phyloP scores from a whole-genome alignment of 1,284 basidiomycete genomes.

The Pascua sp. region DNA sequence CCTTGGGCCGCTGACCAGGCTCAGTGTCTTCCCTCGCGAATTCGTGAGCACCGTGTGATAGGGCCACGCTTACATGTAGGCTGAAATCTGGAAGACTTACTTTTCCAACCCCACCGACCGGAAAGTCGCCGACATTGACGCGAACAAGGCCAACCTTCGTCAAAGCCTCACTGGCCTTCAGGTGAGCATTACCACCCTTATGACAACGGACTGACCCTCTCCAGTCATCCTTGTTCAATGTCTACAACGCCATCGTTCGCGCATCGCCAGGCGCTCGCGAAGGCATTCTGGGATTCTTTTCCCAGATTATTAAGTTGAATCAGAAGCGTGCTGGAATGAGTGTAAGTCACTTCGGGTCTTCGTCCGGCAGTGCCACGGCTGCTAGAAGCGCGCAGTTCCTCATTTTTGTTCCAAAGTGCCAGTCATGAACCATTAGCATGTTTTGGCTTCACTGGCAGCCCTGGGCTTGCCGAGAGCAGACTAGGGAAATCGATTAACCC shows the following conservation, averaged over 20 bases:
- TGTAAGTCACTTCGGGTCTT: constrained; percentile 46
- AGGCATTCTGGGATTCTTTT: constrained; percentile 79
- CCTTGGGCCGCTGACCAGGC: constrained; percentile 73
- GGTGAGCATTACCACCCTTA: constrained; percentile 51
- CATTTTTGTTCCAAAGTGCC: too few relatives aligned
- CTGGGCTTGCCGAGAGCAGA: too few relatives aligned
- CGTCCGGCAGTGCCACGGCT: too few relatives aligned
- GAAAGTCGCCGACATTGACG: constrained; percentile 69
- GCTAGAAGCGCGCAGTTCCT: too few relatives aligned
- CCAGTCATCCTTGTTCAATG: constrained; percentile 63
- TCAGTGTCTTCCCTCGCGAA: constrained; percentile 79
- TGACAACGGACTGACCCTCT: not conserved
- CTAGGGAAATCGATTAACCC: not conserved
- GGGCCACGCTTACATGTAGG: constrained; percentile 53
- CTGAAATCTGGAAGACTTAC: constrained; percentile 69
- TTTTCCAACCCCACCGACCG: constrained; percentile 80
- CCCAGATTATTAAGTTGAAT: constrained; percentile 71
- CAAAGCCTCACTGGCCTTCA: constrained; percentile 76
- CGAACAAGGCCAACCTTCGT: constrained; percentile 75
- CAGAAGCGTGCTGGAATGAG: constrained; percentile 84
- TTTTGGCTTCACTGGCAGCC: too few relatives aligned
- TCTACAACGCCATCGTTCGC: constrained; percentile 84
- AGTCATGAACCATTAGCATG: too few relatives aligned
- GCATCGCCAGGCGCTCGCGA: constrained; percentile 76
- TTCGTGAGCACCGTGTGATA: constrained; percentile 60